phyloP scores from a whole-genome alignment of 345 rosid genomes.

The Geranium rotundifolium region DNA sequence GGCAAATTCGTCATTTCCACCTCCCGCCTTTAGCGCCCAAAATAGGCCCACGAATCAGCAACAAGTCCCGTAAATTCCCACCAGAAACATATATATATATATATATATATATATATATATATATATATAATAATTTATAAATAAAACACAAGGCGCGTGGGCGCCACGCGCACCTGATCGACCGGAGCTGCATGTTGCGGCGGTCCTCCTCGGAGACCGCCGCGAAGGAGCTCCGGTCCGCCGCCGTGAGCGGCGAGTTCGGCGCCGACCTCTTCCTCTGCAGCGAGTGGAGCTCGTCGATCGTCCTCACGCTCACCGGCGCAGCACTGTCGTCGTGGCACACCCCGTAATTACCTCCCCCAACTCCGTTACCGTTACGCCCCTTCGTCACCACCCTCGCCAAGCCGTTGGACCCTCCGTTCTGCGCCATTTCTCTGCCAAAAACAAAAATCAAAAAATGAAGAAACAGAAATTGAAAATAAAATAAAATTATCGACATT shows the following conservation, averaged over 20 bases:
- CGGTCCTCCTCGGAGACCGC: conserved; percentile 60
- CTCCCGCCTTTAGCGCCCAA: no score
- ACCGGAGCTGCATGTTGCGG: conserved; percentile 78
- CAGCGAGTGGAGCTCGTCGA: conserved; percentile 89
- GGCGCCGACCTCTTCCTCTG: conserved; percentile 88
- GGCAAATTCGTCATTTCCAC: no score
- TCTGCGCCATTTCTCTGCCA: conserved; percentile 6
- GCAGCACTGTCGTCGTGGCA: conserved; percentile 69
- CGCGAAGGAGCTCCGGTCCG: conserved; percentile 18
- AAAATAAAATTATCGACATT: background rate
- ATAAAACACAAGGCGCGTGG: background rate
- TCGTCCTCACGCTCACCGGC: conserved; percentile 71
- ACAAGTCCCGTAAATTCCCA: no score
- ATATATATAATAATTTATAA: no score
- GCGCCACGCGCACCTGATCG: conserved; percentile 51
- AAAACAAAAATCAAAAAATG: background rate
- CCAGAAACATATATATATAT: background rate
- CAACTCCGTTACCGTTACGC: conserved; percentile 10
- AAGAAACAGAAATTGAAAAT: background rate
- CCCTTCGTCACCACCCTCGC: conserved; percentile 25
- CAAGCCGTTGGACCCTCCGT: conserved; percentile 21
- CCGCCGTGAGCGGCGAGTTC: conserved; percentile 53
- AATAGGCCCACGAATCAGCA: background rate
- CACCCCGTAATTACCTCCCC: conserved; percentile 2
- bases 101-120: no score